phyloP scores from a whole-genome alignment of 2,329 filamentous ascomycete species.

The Trichoderma koningii region DNA sequence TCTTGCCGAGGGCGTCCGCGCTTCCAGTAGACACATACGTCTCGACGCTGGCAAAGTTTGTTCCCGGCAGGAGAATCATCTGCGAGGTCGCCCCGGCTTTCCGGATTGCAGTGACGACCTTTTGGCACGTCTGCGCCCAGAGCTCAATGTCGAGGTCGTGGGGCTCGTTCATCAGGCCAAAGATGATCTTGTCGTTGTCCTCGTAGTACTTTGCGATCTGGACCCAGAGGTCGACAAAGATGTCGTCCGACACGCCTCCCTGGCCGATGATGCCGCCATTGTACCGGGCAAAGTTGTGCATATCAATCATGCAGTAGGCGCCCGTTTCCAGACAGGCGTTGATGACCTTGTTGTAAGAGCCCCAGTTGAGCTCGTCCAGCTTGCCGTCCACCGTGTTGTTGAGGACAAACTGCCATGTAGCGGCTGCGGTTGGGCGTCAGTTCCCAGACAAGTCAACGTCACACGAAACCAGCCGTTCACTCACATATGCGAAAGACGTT shows the following conservation, averaged over 20 bases:
- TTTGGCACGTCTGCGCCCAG: constrained; percentile 64
- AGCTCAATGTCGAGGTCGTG: constrained; percentile 58
- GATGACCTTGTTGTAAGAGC: constrained; percentile 57
- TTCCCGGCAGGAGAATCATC: constrained; percentile 63
- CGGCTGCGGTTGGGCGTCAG: constrained; percentile 38
- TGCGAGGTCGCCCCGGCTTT: constrained; percentile 64
- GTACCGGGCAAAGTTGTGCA: constrained; percentile 63
- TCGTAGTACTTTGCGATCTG: constrained; percentile 62
- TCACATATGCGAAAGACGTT: constrained; percentile 58
- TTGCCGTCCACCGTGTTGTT: constrained; percentile 53
- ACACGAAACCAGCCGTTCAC: constrained; percentile 19
- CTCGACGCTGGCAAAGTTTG: constrained; percentile 56
- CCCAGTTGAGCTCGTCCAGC: constrained; percentile 52
- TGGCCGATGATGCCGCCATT: constrained; percentile 65
- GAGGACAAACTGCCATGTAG: constrained; percentile 60
- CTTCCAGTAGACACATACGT: constrained; percentile 53
- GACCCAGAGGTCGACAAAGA: constrained; percentile 61
- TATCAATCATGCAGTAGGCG: constrained; percentile 61
- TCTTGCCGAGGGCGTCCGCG: constrained; percentile 51
- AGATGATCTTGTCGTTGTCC: constrained; percentile 53
- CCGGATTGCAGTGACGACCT: constrained; percentile 66
- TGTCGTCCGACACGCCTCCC: constrained; percentile 61
- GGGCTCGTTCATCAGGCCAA: constrained; percentile 72
- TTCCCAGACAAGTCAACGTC: background rate
- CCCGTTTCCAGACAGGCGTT: constrained; percentile 59